phyloP scores from a whole-genome alignment of 805 yeast genomes.

The Zygotorulaspora danielsina region DNA sequence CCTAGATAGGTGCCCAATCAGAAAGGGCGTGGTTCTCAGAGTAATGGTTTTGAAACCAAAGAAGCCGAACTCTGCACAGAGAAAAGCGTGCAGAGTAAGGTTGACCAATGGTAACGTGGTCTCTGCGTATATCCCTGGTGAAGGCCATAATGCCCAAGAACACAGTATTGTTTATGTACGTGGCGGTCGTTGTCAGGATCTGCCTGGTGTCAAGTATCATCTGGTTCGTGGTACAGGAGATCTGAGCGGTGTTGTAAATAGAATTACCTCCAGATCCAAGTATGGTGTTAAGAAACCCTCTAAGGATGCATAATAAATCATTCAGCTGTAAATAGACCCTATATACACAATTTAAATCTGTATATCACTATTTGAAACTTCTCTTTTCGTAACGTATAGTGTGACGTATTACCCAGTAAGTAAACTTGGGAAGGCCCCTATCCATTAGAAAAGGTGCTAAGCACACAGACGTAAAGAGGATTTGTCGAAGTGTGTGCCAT shows the following conservation, averaged over 20 bases:
- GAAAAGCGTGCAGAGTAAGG: slow-evolving; percentile 95
- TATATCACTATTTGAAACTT: neutral
- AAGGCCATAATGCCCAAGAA: slow-evolving; percentile 97
- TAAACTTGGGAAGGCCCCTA: neutral
- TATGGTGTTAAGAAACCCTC: slow-evolving; percentile 89
- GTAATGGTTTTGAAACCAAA: slow-evolving; percentile 96
- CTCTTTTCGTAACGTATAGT: neutral
- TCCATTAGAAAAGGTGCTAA: too few relatives aligned
- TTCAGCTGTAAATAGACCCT: neutral
- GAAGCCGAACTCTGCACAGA: slow-evolving; percentile 96
- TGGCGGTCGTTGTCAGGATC: slow-evolving; percentile 98
- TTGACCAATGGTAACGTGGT: slow-evolving; percentile 83
- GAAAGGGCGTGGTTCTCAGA: slow-evolving; percentile 88
- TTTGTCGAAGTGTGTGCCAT: too few relatives aligned
- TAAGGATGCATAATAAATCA: slow-evolving; percentile 28
- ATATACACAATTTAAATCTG: neutral
- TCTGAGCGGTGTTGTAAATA: slow-evolving; percentile 89
- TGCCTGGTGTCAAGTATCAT: slow-evolving; percentile 97
- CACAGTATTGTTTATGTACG: slow-evolving; percentile 93
- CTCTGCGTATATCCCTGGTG: slow-evolving; percentile 95
- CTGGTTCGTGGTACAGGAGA: slow-evolving; percentile 90
- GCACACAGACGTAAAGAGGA: too few relatives aligned
- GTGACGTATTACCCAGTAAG: neutral
- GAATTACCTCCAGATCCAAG: slow-evolving; percentile 83
- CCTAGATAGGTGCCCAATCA: slow-evolving; percentile 75